Conservation (phyloP, 2,329 filamentous ascomycete species). For the Drechslerella coelobrocha region DNA sequence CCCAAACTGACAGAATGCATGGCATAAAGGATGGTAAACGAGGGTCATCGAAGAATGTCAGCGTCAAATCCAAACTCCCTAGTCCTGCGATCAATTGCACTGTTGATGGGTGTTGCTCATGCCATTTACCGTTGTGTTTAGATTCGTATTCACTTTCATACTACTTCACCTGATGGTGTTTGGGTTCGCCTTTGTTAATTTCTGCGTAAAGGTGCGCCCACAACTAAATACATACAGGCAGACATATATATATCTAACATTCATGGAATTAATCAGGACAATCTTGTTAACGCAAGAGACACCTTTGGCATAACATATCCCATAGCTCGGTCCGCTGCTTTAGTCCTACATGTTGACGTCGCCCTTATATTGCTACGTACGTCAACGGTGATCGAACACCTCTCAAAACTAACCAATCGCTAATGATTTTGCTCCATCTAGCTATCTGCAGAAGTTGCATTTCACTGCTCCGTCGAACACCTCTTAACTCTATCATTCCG, state of each 20-base stretch:
- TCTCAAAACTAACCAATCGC: not conserved
- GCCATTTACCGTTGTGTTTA: conserved; percentile 58
- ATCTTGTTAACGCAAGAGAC: conserved; percentile 69
- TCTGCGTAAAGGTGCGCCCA: conserved; percentile 69
- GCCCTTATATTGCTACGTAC: conserved; percentile 74
- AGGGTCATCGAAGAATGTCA: conserved; percentile 80
- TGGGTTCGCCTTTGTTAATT: conserved; percentile 79
- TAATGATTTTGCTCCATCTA: conserved; percentile 36
- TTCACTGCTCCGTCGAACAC: conserved; percentile 78
- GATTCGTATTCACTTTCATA: conserved; percentile 78
- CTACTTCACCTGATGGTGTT: conserved; percentile 78
- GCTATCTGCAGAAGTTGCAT: conserved; percentile 83
- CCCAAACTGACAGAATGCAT: not conserved
- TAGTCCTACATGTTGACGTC: conserved; percentile 82
- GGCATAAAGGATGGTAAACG: conserved; percentile 80
- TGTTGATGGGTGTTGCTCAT: not conserved
- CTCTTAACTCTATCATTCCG: conserved; percentile 83
- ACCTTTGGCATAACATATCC: conserved; percentile 78
- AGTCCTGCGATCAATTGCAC: not conserved
- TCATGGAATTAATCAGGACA: conserved; percentile 62
- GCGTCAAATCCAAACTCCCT: conserved; percentile 56
- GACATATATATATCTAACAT: conserved; percentile 8
- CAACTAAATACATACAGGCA: not conserved
- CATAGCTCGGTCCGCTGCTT: conserved; percentile 75
- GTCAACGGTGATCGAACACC: conserved; percentile 8